These are phyloP conservation scores for Fennellomyces sp. DNA, from an alignment of 371 early-diverging fungal genomes.

Conservation along the genomic window DNA sequence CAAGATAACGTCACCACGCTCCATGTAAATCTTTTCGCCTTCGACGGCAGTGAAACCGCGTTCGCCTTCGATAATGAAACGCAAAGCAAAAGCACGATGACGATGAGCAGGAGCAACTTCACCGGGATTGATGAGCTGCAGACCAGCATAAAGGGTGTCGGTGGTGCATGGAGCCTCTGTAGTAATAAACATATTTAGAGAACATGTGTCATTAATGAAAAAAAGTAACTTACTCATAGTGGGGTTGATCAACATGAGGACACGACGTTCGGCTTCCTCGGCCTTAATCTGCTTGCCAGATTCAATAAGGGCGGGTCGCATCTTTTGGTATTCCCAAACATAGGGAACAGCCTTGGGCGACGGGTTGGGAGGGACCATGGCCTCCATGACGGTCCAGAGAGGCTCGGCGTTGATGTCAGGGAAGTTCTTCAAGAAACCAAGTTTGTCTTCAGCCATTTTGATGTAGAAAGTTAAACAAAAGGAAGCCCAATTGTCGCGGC, in stretches of 20 bases:
- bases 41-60: constrained; percentile 30
- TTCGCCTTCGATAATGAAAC: constrained; percentile 27
- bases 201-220: not conserved
- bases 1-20: constrained; percentile 27
- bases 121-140: constrained; percentile 26
- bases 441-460: constrained; percentile 10
- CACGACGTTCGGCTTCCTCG: constrained; percentile 27
- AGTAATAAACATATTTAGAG: not conserved
- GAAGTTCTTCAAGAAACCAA: constrained; percentile 19
- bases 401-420: constrained; percentile 22
- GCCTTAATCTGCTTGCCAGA: constrained; percentile 20
- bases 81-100: constrained; percentile 29
- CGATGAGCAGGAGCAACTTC: constrained; percentile 28
- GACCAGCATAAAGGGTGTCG: constrained; percentile 26
- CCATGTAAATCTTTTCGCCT: constrained; percentile 28
- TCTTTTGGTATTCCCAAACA: constrained; percentile 26
- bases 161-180: constrained; percentile 28
- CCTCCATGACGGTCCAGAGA: constrained; percentile 29
- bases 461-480: not conserved
- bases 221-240: constrained; percentile 11
- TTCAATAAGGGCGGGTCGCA: constrained; percentile 22
- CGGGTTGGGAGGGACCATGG: constrained; percentile 28
- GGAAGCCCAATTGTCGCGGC: not conserved
- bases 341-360: constrained; percentile 21
- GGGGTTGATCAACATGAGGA: constrained; percentile 28